Base-by-base conservation (phyloP, 441 rosid species). In the Cnidoscolus chayamansa region DNA sequence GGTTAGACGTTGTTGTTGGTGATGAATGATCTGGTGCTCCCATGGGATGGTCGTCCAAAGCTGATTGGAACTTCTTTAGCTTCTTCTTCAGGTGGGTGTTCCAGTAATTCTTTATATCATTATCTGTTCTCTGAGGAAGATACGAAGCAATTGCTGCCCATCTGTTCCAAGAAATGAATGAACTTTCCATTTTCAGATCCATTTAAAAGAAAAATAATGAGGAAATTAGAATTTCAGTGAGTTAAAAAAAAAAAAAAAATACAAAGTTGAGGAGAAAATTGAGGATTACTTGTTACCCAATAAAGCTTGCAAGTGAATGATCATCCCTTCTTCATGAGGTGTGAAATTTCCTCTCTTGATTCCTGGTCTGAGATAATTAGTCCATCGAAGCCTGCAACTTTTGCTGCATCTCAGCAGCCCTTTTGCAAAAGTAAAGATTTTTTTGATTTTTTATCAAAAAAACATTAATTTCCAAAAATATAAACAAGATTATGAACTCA, bases 141-240 rank as follows among this genome's bases (percentile, higher is more conserved):
- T 90, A 92, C 48, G 99, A 89, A 74, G 99, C 99, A 85, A 94
- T 94, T 32, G 99, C 96, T 10, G 99, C 99, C 99, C 99, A 94
- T 83, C 99, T 94, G 16, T 40, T 40, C 45, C 4, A 40, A 40
- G 45, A 35, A 2, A 35, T 40, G 7, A 25, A 40, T 40, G 45
- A 40, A 40, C 45, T 40, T 40, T 7, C 45, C 45, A 40, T 40
- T 3, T 25, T 19, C 13, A 71, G 48, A 11, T 60, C 5, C 12
- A 0, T 0, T 3, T 7, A 40, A 58, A 12, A 49, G 10, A 31
- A 37, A 35, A 56, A 15, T 0, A 25, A 53, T 19, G 0, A 65
- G 31, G 11, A 37, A 3, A 25, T n/a, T 15, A 40, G 45, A 40
- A 40, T 40, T 40, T 7, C 45, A 40, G 7, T 40, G 7, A 40